Evolutionary conservation across 1,284 basidiomycete species (phyloP).

Genomic region (Leucoagaricus sp.): DNA sequence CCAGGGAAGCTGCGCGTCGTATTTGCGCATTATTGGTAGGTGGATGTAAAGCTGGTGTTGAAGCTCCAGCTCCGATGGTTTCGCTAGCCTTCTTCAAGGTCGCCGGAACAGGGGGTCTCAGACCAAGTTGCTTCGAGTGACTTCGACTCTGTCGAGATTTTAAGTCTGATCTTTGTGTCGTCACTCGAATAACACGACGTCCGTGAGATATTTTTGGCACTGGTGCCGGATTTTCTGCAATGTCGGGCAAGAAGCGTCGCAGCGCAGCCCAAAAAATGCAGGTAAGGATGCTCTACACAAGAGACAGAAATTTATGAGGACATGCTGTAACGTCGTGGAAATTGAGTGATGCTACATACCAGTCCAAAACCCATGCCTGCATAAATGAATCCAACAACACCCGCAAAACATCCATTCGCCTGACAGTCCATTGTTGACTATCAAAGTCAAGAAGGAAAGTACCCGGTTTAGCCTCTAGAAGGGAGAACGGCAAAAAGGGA

Average conservation of each 20-base stretch:
- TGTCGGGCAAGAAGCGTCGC: slow-evolving; percentile 3
- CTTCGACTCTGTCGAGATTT: background rate
- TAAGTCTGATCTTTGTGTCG: background rate
- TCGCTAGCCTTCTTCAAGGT: background rate
- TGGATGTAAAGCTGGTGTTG: background rate
- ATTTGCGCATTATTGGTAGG: background rate
- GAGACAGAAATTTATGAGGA: background rate
- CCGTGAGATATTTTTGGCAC: slow-evolving; percentile 1
- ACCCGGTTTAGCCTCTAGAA: background rate
- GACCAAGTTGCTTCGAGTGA: background rate
- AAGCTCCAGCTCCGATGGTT: background rate
- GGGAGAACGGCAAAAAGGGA: background rate
- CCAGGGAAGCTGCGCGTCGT: slow-evolving; percentile 7
- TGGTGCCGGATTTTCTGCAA: background rate
- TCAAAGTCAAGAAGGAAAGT: slow-evolving; percentile 2
- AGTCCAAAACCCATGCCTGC: slow-evolving; percentile 12
- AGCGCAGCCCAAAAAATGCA: slow-evolving; percentile 13
- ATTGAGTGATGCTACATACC: background rate
- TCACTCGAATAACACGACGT: background rate
- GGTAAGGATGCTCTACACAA: slow-evolving; percentile 16
- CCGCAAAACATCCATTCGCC: slow-evolving; percentile 2
- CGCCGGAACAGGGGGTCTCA: background rate
- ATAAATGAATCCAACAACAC: slow-evolving; percentile 15
- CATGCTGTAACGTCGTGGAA: background rate
- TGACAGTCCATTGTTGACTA: slow-evolving; percentile 4